phyloP scores from a whole-genome alignment of 257 asterid genomes.

The Cruciata laevipes region DNA sequence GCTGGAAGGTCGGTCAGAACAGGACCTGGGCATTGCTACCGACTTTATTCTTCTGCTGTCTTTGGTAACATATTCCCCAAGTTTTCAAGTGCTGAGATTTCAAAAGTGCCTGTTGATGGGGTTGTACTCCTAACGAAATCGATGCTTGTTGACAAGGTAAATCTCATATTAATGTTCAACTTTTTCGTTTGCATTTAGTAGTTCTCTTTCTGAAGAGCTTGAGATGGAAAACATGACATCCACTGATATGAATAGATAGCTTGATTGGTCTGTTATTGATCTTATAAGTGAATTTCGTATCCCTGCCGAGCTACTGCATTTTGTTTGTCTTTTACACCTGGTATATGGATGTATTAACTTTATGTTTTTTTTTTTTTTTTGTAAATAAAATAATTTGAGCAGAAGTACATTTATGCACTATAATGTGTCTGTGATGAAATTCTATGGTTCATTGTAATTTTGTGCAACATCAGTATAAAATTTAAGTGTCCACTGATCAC shows the following conservation, averaged over 20 bases:
- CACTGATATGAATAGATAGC: neutral
- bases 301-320: neutral
- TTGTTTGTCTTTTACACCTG: neutral
- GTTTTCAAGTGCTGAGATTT: slow-evolving; percentile 78
- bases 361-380: too few relatives aligned
- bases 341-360: neutral
- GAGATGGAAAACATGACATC: neutral
- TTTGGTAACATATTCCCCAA: slow-evolving; percentile 54
- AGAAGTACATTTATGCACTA: neutral
- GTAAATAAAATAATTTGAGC: neutral
- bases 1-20: slow-evolving; percentile 98
- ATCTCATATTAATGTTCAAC: slow-evolving; percentile 10
- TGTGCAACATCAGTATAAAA: neutral
- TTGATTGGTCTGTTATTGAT: neutral
- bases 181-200: neutral
- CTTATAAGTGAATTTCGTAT: neutral
- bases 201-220: neutral
- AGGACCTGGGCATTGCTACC: slow-evolving; percentile 96
- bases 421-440: neutral
- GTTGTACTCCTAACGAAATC: slow-evolving; percentile 93
- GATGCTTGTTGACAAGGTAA: slow-evolving; percentile 79
- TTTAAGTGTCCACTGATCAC: neutral
- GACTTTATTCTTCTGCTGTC: slow-evolving; percentile 88
- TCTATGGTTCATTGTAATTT: neutral
- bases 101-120: slow-evolving; percentile 88